These are phyloP conservation scores for Aureobasidium uvarum DNA, from an alignment of 2,329 filamentous ascomycete species.

Conservation along the genomic window DNA sequence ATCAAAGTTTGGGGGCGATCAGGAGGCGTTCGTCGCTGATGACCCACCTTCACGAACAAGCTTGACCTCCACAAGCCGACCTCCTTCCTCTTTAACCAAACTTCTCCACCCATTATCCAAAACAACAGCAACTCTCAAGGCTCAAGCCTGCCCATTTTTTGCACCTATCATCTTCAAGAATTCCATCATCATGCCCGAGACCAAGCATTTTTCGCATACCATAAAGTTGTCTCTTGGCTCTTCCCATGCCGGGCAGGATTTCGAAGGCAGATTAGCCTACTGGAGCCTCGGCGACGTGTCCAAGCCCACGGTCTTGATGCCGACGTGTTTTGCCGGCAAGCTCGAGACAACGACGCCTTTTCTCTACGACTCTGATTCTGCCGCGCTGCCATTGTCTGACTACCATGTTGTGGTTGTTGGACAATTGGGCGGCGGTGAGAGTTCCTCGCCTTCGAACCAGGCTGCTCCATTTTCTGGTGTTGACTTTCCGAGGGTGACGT, in stretches of 20 bases:
- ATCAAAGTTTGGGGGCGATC: neutral
- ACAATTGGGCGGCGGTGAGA: constrained; percentile 56
- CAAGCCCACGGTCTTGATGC: constrained; percentile 48
- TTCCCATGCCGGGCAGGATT: constrained; percentile 30
- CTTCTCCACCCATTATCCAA: neutral
- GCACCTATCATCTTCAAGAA: constrained; percentile 2
- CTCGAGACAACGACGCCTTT: constrained; percentile 53
- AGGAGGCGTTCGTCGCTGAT: neutral
- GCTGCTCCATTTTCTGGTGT: constrained; percentile 34
- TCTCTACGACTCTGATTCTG: constrained; percentile 39
- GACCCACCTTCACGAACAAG: constrained; percentile 1
- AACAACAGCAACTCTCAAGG: neutral
- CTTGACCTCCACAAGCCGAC: constrained; percentile 9
- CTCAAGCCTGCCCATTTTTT: neutral
- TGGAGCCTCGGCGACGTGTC: constrained; percentile 44
- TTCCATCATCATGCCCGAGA: constrained; percentile 30
- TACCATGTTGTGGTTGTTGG: constrained; percentile 55
- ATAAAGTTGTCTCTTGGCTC: constrained; percentile 34
- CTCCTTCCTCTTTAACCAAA: constrained; percentile 9
- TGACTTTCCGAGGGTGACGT: constrained; percentile 48
- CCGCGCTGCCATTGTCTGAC: constrained; percentile 42
- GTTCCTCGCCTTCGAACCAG: constrained; percentile 54
- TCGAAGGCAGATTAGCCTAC: constrained; percentile 42
- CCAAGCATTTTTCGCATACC: constrained; percentile 33
- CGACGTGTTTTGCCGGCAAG: constrained; percentile 56